Percentiles rank a stretch among this genome's conserved stretches.
Evolutionary conservation across 805 yeast species (phyloP).

Genomic region (Diddensiella transvaalensis): DNA sequence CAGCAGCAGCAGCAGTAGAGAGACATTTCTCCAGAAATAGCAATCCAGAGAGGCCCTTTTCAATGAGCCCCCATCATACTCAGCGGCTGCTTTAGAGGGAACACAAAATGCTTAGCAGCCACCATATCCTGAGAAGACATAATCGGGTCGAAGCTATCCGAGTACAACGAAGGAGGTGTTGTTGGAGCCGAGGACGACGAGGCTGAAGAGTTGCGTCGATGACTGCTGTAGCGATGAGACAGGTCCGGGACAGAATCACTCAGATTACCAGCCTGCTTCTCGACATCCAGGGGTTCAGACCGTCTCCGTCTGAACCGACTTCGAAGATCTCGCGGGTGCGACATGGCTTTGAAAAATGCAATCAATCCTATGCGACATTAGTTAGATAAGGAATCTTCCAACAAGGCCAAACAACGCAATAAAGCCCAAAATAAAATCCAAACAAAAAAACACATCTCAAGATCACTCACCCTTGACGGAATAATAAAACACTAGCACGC

Average conservation of each 20-base stretch:
- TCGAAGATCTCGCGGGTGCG: not conserved
- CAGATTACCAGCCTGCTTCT: not conserved
- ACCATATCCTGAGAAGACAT: not conserved
- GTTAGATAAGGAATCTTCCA: slow-evolving; percentile 2
- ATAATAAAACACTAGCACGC: slow-evolving; percentile 4
- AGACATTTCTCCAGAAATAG: too few relatives aligned
- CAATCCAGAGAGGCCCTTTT: too few relatives aligned
- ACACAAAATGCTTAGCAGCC: not conserved
- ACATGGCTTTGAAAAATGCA: not conserved
- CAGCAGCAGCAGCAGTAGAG: too few relatives aligned
- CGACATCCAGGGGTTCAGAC: not conserved
- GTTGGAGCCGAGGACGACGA: not conserved
- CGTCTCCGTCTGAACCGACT: not conserved
- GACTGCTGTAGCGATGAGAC: not conserved
- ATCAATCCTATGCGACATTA: not conserved
- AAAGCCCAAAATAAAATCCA: too few relatives aligned
- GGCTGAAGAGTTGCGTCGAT: not conserved
- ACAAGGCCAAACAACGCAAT: too few relatives aligned
- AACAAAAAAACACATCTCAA: not conserved
- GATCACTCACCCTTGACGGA: not conserved
- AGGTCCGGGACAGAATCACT: not conserved
- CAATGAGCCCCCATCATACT: too few relatives aligned
- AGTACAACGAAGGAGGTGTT: not conserved
- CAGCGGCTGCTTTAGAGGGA: not conserved
- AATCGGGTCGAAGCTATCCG: not conserved